Conservation (phyloP, 2,329 filamentous ascomycete species). For the Aspergillus udagawae region DNA sequence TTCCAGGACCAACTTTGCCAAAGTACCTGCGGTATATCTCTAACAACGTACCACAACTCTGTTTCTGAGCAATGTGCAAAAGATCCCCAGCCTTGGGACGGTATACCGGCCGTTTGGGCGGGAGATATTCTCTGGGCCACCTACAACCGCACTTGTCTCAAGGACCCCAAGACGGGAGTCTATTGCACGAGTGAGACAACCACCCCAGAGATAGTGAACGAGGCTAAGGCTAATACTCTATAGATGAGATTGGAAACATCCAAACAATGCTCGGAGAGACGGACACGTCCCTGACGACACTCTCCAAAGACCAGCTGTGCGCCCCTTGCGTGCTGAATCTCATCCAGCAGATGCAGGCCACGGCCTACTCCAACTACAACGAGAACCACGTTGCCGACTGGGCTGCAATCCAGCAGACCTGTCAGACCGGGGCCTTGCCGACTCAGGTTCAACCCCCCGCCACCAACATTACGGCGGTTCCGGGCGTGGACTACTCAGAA, state of each 20-base stretch:
- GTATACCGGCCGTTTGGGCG: not conserved
- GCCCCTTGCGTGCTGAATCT: not conserved
- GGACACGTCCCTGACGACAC: not conserved
- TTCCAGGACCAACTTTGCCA: not conserved
- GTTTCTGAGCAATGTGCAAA: not conserved
- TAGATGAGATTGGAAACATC: not conserved
- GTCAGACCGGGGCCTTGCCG: not conserved
- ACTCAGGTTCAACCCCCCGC: not conserved
- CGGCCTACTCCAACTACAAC: not conserved
- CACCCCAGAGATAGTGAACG: not conserved
- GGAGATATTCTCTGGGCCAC: not conserved
- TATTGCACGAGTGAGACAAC: not conserved
- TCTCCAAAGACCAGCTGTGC: not conserved
- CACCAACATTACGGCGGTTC: not conserved
- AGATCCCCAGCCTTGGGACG: not conserved
- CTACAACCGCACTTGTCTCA: not conserved
- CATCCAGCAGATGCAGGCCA: not conserved
- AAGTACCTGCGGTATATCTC: not conserved
- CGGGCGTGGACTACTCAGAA: not conserved
- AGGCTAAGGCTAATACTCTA: not conserved
- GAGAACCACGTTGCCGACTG: not conserved
- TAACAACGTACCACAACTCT: not conserved
- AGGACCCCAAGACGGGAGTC: not conserved
- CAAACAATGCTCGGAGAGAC: not conserved
- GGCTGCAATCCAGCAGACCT: not conserved